Percentiles rank a stretch among this genome's conserved stretches.
Evolutionary conservation across 495 filamentous ascomycete genomes (phyloP).

Genomic region (Daldinia grandis): DNA sequence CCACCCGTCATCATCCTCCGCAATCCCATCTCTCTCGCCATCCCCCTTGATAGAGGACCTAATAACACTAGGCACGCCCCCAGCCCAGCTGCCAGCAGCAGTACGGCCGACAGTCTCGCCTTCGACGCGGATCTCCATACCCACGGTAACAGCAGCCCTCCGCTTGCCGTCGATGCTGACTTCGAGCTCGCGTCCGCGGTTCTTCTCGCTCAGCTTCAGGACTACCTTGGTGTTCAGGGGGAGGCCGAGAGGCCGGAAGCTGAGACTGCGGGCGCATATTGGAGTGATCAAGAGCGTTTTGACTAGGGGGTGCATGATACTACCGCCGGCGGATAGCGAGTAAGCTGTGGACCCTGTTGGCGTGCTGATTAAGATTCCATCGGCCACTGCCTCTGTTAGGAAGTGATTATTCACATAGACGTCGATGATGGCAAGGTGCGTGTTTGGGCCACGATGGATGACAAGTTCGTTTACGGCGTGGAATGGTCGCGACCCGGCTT

Average conservation of each 20-base stretch:
- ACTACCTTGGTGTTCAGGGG: constrained; percentile 87
- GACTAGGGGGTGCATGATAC: constrained; percentile 93
- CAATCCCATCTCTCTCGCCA: constrained; percentile 53
- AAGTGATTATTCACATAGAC: constrained; percentile 85
- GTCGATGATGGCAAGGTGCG: constrained; percentile 89
- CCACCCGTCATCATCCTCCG: constrained; percentile 87
- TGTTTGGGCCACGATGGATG: constrained; percentile 87
- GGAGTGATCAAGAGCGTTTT: constrained; percentile 87
- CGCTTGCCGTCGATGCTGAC: constrained; percentile 89
- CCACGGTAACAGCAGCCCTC: constrained; percentile 73
- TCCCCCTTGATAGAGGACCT: constrained; percentile 53
- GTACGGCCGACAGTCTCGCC: constrained; percentile 75
- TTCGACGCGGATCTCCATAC: constrained; percentile 88
- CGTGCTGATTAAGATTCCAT: constrained; percentile 92
- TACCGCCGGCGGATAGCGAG: constrained; percentile 89
- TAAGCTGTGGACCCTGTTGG: constrained; percentile 97
- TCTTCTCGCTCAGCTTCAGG: constrained; percentile 80
- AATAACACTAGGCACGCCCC: constrained; percentile 77
- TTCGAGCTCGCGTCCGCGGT: constrained; percentile 83
- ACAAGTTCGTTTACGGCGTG: constrained; percentile 97
- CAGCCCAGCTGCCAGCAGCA: constrained; percentile 60
- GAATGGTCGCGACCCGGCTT: constrained; percentile 57
- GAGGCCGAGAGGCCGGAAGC: constrained; percentile 89
- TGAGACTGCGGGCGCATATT: constrained; percentile 90
- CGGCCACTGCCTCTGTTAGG: constrained; percentile 90